Base-by-base conservation (phyloP, 2,329 filamentous ascomycete species). In the Pseudopithomyces chartarum region DNA sequence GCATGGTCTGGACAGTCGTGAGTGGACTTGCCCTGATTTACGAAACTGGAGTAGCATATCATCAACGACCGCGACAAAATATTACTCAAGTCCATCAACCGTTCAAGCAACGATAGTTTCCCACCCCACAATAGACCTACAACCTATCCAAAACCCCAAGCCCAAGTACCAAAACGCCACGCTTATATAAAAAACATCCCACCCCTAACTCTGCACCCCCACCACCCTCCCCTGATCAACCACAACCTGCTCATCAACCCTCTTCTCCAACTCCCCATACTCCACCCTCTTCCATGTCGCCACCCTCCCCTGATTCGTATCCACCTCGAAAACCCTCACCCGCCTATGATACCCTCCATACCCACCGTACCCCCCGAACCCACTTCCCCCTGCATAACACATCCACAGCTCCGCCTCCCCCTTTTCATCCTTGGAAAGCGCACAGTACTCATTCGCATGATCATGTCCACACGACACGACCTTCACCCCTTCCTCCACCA, bases 391-490 rank as follows among this genome's bases (percentile, higher is more conserved):
- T 8, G 88, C 94, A 76, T 98, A 98, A 80, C 95, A 99, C 93
- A 99, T 97, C 95, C 95, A 99, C 2, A 98, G 79, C 29, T 89
- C 79, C 29, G 81, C 75, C 33, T 80, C 67, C 39, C 67, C 76
- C 3, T 80, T 75, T 1, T 84, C 87, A 8, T 71, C 65, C 47
- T 73, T 73, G 32, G 75, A 72, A 1, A 97, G 83, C 61, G 90
- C 88, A 75, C 95, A 99, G 75, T 97, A 98, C 71, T 99, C 95
- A 73, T 99, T 99, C 63, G 90, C 94, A 72, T 99, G 95, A 71
- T 99, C 95, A 73, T 98, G 94, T 73, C 94, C 94, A 70, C 91
- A 96, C 67, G 91, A 94, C 60, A 96, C 91, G 79, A 95, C 89
- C 55, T 92, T 84, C 33, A 99, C 84, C 33, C 91, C 91, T 75